Evolutionary conservation across 1,139 yeast species (phyloP).

Genomic region (Suhomyces anneliseae): DNA sequence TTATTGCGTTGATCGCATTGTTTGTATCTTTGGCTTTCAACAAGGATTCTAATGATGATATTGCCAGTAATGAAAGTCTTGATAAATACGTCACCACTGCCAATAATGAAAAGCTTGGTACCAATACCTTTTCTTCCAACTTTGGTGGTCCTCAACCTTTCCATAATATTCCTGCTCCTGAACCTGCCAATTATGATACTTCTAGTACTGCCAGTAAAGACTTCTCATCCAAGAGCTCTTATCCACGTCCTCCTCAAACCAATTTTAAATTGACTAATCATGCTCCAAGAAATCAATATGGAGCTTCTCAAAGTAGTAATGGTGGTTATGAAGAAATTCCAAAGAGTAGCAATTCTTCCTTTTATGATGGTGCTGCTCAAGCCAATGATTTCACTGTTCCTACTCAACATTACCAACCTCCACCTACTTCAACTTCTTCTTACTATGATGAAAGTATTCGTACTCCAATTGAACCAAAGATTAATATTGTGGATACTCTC

Average conservation of each 20-base stretch:
- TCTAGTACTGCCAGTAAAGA: constrained; percentile 8
- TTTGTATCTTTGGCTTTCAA: constrained; percentile 25
- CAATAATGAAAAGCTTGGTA: constrained; percentile 1
- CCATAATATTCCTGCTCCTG: constrained; percentile 5
- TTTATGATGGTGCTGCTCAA: constrained; percentile 38
- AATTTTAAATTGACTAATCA: constrained; percentile 4
- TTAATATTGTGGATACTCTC: constrained; percentile 7
- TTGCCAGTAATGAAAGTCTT: constrained; percentile 3
- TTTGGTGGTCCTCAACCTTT: constrained; percentile 6
- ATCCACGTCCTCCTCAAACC: not conserved
- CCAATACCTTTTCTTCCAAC: constrained; percentile 1
- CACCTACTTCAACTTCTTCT: constrained; percentile 11
- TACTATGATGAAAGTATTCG: constrained; percentile 5
- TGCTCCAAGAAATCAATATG: constrained; percentile 2
- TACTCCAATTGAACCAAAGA: constrained; percentile 2
- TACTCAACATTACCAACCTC: constrained; percentile 1
- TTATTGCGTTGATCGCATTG: constrained; percentile 35
- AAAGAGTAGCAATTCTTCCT: constrained; percentile 23
- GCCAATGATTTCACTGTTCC: constrained; percentile 36
- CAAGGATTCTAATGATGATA: constrained; percentile 7
- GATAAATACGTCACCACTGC: constrained; percentile 2
- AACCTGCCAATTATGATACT: constrained; percentile 3
- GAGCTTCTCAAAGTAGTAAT: not conserved
- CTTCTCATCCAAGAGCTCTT: constrained; percentile 4
- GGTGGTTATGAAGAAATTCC: not conserved